A percentile compares a stretch with the other conserved stretches of the same genome.
These are phyloP conservation scores for Angophora floribunda DNA, from an alignment of 345 rosid species.

Conservation along the genomic window DNA sequence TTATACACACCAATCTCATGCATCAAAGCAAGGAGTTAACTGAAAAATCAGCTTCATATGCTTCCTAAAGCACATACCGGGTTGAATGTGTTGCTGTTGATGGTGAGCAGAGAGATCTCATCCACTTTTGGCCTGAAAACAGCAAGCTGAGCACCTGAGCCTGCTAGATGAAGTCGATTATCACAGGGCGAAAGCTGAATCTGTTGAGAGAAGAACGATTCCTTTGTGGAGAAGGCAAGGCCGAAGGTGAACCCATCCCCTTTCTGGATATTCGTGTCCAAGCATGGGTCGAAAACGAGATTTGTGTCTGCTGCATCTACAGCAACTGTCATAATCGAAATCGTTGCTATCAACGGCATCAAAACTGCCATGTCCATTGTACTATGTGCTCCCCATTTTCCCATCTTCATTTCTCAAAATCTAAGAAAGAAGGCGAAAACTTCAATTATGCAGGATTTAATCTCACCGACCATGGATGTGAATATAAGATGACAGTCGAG, in stretches of 20 bases:
- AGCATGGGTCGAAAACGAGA: conserved; percentile 52
- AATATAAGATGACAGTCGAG: neutral
- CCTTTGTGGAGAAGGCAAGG: conserved; percentile 51
- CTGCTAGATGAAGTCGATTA: conserved; percentile 46
- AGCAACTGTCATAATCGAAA: neutral
- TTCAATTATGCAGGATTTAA: neutral
- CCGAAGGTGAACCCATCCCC: conserved; percentile 77
- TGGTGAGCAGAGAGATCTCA: conserved; percentile 78
- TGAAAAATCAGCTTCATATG: neutral
- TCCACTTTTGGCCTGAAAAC: conserved; percentile 77
- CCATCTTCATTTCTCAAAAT: neutral
- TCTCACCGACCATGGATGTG: neutral
- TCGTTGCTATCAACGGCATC: neutral
- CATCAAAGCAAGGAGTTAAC: neutral
- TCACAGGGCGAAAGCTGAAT: conserved; percentile 89
- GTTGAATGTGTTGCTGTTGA: conserved; percentile 30
- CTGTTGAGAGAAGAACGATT: conserved; percentile 48
- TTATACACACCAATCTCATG: neutral
- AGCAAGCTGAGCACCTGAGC: conserved; percentile 44
- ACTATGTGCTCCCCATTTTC: neutral
- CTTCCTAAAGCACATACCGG: conserved; percentile 31
- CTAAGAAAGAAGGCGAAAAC: neutral
- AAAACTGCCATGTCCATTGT: neutral
- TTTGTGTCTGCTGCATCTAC: conserved; percentile 47
- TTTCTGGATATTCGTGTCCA: conserved; percentile 51